phyloP scores from a whole-genome alignment of 139 green algal genomes.

The Eudorina sp. region DNA sequence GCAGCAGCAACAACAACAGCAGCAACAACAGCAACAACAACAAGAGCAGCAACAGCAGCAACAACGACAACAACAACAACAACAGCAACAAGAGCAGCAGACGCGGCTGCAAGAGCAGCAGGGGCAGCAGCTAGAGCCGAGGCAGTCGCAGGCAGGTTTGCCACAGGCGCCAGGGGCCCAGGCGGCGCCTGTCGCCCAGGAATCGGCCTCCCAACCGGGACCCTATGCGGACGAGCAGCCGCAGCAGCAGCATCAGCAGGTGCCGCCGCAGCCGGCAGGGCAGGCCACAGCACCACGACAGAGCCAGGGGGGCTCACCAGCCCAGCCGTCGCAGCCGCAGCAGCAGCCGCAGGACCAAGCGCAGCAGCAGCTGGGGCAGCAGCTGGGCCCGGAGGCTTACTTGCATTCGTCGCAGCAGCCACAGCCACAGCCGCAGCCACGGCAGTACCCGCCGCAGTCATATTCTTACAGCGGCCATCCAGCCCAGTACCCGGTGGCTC shows the following conservation, averaged over 20 bases:
- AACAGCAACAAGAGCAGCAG: background rate
- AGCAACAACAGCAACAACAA: background rate
- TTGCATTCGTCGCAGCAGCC: too few species aligned
- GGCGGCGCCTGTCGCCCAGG: background rate
- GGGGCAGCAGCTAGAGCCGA: background rate
- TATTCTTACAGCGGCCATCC: background rate
- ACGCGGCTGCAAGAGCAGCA: background rate
- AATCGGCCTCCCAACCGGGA: background rate
- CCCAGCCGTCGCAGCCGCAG: background rate
- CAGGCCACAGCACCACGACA: background rate
- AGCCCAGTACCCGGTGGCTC: too few species aligned
- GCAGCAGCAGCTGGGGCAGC: background rate
- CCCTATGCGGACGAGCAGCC: background rate
- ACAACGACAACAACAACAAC: background rate
- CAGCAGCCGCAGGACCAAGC: background rate
- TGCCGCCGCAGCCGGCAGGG: background rate
- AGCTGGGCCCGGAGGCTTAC: too few species aligned
- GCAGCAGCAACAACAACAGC: background rate
- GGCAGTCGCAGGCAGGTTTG: background rate
- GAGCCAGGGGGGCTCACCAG: background rate
- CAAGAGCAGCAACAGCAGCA: background rate
- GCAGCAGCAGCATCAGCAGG: slow-evolving; percentile 6
- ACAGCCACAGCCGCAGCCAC: background rate
- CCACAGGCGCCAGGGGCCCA: background rate
- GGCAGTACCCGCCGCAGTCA: background rate